Evolutionary conservation across 169 alveolate species (phyloP).

Genomic region (Plasmodium adleri): DNA sequence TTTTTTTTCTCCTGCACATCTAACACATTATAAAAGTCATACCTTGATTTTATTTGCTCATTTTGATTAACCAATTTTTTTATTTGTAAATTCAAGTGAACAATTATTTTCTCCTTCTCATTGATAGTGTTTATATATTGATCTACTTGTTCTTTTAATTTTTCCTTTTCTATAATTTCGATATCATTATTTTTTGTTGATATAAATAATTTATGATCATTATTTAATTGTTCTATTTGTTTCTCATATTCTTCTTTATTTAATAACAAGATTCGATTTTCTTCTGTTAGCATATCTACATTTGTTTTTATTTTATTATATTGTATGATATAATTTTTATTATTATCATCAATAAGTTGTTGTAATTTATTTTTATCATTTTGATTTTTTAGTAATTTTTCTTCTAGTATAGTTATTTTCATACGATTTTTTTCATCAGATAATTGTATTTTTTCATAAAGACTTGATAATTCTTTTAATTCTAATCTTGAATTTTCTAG

Average conservation of each 20-base stretch:
- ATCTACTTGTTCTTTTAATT: slow-evolving; percentile 24
- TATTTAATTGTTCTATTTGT: slow-evolving; percentile 34
- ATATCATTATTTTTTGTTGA: slow-evolving; percentile 61
- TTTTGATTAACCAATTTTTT: slow-evolving; percentile 27
- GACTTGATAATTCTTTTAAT: slow-evolving; percentile 9
- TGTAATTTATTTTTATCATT: slow-evolving; percentile 6
- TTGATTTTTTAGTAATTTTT: slow-evolving; percentile 6
- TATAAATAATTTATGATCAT: slow-evolving; percentile 19
- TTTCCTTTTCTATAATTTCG: slow-evolving; percentile 32
- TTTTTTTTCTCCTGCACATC: neutral
- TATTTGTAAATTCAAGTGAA: slow-evolving; percentile 24
- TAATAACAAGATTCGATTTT: slow-evolving; percentile 22
- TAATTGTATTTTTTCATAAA: slow-evolving; percentile 14
- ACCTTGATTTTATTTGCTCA: neutral
- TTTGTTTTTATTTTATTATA: slow-evolving; percentile 37
- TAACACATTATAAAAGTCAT: neutral
- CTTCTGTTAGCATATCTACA: slow-evolving; percentile 35
- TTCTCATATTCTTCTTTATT: slow-evolving; percentile 24
- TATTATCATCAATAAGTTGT: slow-evolving; percentile 5
- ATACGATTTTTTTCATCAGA: slow-evolving; percentile 29
- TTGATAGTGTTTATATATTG: slow-evolving; percentile 14
- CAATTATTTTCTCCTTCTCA: slow-evolving; percentile 47
- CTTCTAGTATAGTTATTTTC: slow-evolving; percentile 11
- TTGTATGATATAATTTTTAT: neutral
- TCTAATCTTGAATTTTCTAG: slow-evolving; percentile 17